A percentile compares a stretch with the other conserved stretches of the same genome.
Evolutionary conservation across 176 grass and related monocot species (phyloP).

Genomic region (Eleusine coracana): DNA sequence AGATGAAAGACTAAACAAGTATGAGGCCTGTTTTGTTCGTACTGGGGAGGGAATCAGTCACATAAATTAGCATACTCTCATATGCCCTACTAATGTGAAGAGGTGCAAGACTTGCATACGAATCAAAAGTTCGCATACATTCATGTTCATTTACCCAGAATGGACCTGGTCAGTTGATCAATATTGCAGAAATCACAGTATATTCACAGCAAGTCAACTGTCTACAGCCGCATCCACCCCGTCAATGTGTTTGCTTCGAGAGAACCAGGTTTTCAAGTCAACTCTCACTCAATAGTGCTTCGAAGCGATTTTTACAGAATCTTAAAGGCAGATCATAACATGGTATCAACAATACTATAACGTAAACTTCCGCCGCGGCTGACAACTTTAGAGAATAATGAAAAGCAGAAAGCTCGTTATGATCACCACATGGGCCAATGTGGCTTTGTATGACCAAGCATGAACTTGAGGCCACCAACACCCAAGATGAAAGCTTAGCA

Average conservation of each 20-base stretch:
- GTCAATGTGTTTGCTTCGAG: not conserved
- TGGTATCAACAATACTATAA: not conserved
- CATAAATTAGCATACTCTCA: not conserved
- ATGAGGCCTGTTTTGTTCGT: not conserved
- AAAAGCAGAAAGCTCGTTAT: not conserved
- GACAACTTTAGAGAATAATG: not conserved
- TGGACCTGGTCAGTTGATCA: too few relatives aligned
- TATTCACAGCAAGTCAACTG: not conserved
- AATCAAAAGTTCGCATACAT: not conserved
- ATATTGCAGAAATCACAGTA: not conserved
- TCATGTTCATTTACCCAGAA: not conserved
- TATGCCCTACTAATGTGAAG: not conserved
- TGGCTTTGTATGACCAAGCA: not conserved
- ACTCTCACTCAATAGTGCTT: not conserved
- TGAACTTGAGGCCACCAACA: not conserved
- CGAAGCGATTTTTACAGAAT: not conserved
- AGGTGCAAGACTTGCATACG: not conserved
- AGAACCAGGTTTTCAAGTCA: not conserved
- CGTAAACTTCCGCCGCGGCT: not conserved
- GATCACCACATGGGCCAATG: not conserved
- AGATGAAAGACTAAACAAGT: not conserved
- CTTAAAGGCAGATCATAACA: not conserved
- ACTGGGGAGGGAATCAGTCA: not conserved
- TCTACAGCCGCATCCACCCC: not conserved
- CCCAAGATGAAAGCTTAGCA: not conserved